Evolutionary conservation across 2,329 filamentous ascomycete genomes (phyloP), one percentile per base, ranked within the genome.

Genomic region (Colletotrichum lupini): DNA sequence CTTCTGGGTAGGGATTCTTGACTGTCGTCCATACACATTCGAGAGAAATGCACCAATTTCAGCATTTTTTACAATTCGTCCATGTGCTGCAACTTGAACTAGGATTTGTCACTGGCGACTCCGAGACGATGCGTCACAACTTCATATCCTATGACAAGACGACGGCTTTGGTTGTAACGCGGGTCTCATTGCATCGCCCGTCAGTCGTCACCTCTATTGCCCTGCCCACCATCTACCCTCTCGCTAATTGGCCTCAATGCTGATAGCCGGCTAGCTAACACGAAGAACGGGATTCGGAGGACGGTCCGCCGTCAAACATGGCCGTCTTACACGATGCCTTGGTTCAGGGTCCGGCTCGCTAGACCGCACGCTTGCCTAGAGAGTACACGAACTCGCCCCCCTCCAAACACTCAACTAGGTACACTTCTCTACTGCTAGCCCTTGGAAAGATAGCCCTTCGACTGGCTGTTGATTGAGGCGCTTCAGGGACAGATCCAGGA

Each of bases 401-500:
- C 11, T 8, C n/a, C 16, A n/a, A 12, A 35, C 46, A 26, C 35
- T 26, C 12, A 14, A 26, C 28, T 56, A 68, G 49, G 32, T 32
- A 32, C 32, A 32, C 32, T 32, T 32, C 32, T 32, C 32, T 58
- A 46, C 30, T 46, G 35, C 46, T 46, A 26, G 35, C 30, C 16
- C 53, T 46, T 32, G 22, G 55, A 30, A 55, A 55, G 55, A 55
- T 30, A 62, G 53, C 55, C 26, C 53, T 70, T 32, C 14, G 14
- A 46, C 55, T 26, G 35, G 60, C 42, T 53, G 56, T 24, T 60
- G 68, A 63, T 22, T 30, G 67, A 49, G 49, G 53, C 22, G n/a
- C 52, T 49, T 64, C 67, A 64, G 53, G 58, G 24, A 64, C 65
- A 60, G 28, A 16, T 35, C 49, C 46, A 68, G 64, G 64, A 62